phyloP scores from a whole-genome alignment of 2,329 filamentous ascomycete species.

The Chaetomium sp. region DNA sequence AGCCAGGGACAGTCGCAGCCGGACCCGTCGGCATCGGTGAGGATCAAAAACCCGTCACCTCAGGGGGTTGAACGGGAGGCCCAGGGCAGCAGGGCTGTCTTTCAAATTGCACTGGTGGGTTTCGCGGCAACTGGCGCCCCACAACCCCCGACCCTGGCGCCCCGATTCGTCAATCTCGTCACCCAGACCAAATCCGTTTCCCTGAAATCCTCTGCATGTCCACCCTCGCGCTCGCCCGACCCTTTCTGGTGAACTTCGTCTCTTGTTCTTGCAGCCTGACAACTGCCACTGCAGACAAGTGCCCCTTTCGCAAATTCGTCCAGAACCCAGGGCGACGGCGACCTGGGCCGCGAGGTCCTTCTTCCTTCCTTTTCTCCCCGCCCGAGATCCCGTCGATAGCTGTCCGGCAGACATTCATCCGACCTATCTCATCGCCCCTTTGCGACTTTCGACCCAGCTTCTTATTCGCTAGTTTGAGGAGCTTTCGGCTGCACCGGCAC shows the following conservation, averaged over 20 bases:
- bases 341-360: slow-evolving; percentile 16
- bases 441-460: slow-evolving; percentile 23
- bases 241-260: not conserved
- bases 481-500: slow-evolving; percentile 14
- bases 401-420: slow-evolving; percentile 13
- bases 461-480: slow-evolving; percentile 13
- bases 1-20: slow-evolving; percentile 15
- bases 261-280: slow-evolving; percentile 15
- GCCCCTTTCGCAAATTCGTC: slow-evolving; percentile 1
- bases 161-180: slow-evolving; percentile 24
- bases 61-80: slow-evolving; percentile 10
- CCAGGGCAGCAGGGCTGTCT: slow-evolving; percentile 15
- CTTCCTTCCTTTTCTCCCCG: slow-evolving; percentile 3
- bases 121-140: slow-evolving; percentile 9
- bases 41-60: not conserved
- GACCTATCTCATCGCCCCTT: slow-evolving; percentile 9
- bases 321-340: slow-evolving; percentile 16
- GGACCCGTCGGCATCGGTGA: slow-evolving; percentile 22
- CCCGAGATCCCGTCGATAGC: slow-evolving; percentile 17
- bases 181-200: slow-evolving; percentile 10
- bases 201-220: slow-evolving; percentile 19
- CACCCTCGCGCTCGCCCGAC: not conserved
- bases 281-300: slow-evolving; percentile 3
- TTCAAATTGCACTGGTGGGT: slow-evolving; percentile 20
- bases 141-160: slow-evolving; percentile 11